These are phyloP conservation scores for Rhodotorula kratochvilovae DNA, from an alignment of 768 basidiomycete species.

Conservation along the genomic window DNA sequence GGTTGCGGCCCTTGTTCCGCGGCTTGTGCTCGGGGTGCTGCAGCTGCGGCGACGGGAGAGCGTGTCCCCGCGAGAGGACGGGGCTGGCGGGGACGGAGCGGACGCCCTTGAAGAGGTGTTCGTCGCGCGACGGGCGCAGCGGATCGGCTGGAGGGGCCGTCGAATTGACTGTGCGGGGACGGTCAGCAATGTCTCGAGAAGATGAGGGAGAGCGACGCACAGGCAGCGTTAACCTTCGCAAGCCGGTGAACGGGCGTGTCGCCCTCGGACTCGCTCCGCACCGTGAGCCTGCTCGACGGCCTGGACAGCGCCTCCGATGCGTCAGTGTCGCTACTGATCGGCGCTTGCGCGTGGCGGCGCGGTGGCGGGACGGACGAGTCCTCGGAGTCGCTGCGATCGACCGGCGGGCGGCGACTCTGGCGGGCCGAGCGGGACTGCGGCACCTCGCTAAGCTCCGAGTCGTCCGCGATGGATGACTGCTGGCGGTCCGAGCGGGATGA, in stretches of 20 bases:
- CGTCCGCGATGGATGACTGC: too few species aligned
- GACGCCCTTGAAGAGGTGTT: background rate
- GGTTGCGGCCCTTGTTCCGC: too few species aligned
- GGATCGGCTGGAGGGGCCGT: background rate
- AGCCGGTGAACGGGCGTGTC: slow-evolving; percentile 10
- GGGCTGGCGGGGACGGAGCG: slow-evolving; percentile 15
- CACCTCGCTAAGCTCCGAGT: background rate
- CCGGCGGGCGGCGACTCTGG: too few species aligned
- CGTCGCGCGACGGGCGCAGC: slow-evolving; percentile 1
- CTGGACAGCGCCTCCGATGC: slow-evolving; percentile 5
- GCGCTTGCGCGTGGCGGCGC: background rate
- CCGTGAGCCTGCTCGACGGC: slow-evolving; percentile 1
- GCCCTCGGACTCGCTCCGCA: slow-evolving; percentile 15
- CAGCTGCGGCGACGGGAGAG: too few species aligned
- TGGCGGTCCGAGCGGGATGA: background rate
- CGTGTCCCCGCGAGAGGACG: background rate
- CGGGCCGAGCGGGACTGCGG: too few species aligned
- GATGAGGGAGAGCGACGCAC: slow-evolving; percentile 2
- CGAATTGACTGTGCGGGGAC: slow-evolving; percentile 6
- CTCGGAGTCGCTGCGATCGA: background rate
- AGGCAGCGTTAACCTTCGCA: slow-evolving; percentile 7
- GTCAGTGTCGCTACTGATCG: slow-evolving; percentile 5
- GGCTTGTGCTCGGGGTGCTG: background rate
- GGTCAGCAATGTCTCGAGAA: background rate
- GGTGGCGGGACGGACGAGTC: background rate